phyloP scores from a whole-genome alignment of 1,139 yeast genomes.

The Taiozyma sp. region DNA sequence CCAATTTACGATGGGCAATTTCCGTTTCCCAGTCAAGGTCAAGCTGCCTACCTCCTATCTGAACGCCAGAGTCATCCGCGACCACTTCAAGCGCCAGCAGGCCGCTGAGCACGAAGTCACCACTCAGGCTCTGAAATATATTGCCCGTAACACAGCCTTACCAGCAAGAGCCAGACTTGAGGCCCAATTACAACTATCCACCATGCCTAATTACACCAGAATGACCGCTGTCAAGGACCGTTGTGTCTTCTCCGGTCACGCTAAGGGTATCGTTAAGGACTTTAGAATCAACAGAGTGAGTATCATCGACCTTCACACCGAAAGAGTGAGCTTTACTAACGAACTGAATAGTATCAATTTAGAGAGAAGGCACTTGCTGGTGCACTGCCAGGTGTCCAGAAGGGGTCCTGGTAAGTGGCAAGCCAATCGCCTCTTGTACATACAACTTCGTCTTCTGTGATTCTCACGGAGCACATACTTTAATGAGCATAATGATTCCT shows the following conservation, averaged over 20 bases:
- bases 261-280: constrained; percentile 75
- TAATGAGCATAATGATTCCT: neutral
- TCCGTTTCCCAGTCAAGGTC: constrained; percentile 46
- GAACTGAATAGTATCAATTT: constrained; percentile 50
- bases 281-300: constrained; percentile 72
- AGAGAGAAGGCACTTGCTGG: constrained; percentile 89
- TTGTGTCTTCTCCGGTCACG: constrained; percentile 87
- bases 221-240: constrained; percentile 75
- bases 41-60: constrained; percentile 41
- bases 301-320: neutral
- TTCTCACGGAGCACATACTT: neutral
- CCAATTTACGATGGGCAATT: constrained; percentile 28
- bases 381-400: constrained; percentile 87
- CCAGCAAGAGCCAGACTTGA: constrained; percentile 86
- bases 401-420: constrained; percentile 96
- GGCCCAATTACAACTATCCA: constrained; percentile 86
- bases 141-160: constrained; percentile 84
- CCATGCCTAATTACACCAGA: constrained; percentile 90
- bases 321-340: neutral
- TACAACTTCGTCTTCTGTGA: neutral
- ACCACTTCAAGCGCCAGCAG: constrained; percentile 86
- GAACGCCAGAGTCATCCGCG: constrained; percentile 79
- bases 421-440: constrained; percentile 5
- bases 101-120: constrained; percentile 86
- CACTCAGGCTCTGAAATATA: constrained; percentile 79